Evolutionary conservation across 345 rosid genomes (phyloP), one percentile per base, ranked within the genome.

Genomic region (Citrus trifoliata): DNA sequence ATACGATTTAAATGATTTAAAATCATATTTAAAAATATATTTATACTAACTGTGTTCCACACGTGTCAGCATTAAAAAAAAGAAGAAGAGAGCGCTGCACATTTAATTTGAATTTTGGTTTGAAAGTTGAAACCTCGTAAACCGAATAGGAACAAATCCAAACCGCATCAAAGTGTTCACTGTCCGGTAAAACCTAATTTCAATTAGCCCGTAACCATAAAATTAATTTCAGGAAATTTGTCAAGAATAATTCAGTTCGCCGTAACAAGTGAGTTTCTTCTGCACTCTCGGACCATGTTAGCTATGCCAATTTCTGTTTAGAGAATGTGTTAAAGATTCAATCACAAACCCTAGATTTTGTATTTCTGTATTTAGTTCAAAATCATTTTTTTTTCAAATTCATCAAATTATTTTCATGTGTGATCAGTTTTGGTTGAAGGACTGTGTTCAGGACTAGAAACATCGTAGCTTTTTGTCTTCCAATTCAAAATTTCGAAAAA

Each of bases 1-100:
- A 9, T 7, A 38, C 0, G 10, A 35, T 5, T 35, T 35, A 6
- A 35, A 35, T 30, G 32, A 30, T 30, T 30, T 30, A 30, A 30
- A 30, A 2, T 30, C 32, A 30, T 30, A 6, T 35, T 37, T 37
- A 37, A 37, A 6, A 40, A 0, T 40, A 40, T 40, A 2, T 40
- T 2, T 40, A 0, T 40, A 10, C 13, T 40, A 10, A 2, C 1
- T 9, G 0, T 2, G 2, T 40, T 40, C 1, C 46, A 10, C 13
- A 9, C 46, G 46, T 40, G 46, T 2, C 3, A 40, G 3, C 13
- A 10, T 9, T 9, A 40, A 2, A 10, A 40, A 38, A 8, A 2
- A 1, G 7, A 7, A 7, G 1, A 1, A 10, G 13, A 10, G 13
- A 40, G 13, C 13, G 46, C 13, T 10, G 0, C 42, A 38, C 10